Evolutionary conservation across 73 alveolate genomes (phyloP).

Genomic region (Symbiodinium pilosum): DNA sequence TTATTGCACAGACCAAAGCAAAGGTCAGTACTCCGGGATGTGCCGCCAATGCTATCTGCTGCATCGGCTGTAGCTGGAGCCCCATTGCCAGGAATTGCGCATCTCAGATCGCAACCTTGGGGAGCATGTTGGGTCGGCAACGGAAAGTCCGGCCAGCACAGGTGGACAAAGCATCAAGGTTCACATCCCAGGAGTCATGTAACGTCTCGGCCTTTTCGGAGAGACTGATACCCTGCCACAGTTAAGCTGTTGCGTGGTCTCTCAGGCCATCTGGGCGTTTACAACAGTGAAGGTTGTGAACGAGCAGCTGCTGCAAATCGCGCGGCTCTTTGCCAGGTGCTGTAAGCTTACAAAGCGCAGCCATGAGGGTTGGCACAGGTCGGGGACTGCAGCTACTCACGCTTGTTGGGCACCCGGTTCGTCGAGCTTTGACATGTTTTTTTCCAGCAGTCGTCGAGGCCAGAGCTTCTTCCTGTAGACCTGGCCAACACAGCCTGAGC

Average conservation of each 20-base stretch:
- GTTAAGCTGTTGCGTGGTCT: too few relatives aligned
- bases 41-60: neutral
- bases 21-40: neutral
- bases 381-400: neutral
- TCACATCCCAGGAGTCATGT: conserved; percentile 25
- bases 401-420: too few relatives aligned
- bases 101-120: too few relatives aligned
- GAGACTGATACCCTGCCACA: too few relatives aligned
- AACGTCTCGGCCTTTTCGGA: neutral
- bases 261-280: conserved; percentile 23
- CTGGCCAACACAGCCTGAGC: conserved; percentile 46
- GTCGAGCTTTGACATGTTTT: neutral
- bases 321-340: neutral
- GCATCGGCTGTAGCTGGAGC: neutral
- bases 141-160: neutral
- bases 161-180: neutral
- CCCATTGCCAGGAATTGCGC: neutral
- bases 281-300: neutral
- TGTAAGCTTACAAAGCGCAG: neutral
- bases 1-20: neutral
- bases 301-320: neutral
- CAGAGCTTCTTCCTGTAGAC: neutral
- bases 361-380: neutral
- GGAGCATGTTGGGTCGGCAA: neutral
- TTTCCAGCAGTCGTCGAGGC: neutral